Evolutionary conservation across 768 basidiomycete species (phyloP), one percentile per base, ranked within the genome.

Genomic region (Kondoa malvinella): DNA sequence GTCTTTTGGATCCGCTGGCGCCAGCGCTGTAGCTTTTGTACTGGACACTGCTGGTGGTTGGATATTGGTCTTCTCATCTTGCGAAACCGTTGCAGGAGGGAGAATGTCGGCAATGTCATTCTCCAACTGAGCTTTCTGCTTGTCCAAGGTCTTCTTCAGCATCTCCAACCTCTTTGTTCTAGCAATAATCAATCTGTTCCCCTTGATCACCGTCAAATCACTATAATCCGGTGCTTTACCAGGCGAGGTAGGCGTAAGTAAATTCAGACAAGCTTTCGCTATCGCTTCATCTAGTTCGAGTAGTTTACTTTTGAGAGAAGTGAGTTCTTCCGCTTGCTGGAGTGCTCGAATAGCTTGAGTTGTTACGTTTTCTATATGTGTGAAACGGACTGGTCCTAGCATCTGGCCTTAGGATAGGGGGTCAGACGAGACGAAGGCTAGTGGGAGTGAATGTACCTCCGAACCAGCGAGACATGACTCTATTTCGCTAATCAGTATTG

Each of bases 221-320:
- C n/a, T 21, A 29, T 63, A 63, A 33, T 63, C 30, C 17, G 61
- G 61, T 16, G 31, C 8, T 33, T 63, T 63, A 3, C 61, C 61
- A 29, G 61, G 61, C 15, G 26, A 29, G 32, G 26, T 21, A 27
- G 30, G 15, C 3, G 27, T 3, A 63, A 17, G 29, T 30, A 63
- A 16, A 12, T 59, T 4, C 4, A 59, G 57, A 25, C 57, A 59
- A 15, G 33, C 16, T 16, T 17, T 30, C 3, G 26, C 30, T 4
- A 63, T 63, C n/a, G n/a, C 3, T 4, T 63, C 61, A 33, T 63
- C 61, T 29, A 63, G 30, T 16, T 17, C 16, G 3, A 27, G 32
- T 33, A 63, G 33, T 27, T 27, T 27, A 8, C n/a, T 29, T n/a
- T 30, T 63, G 27, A 32, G 14, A 17, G 27, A 16, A 21, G 3